Base-by-base conservation (phyloP, 2,329 filamentous ascomycete species). In the Penicillium corylophilum region DNA sequence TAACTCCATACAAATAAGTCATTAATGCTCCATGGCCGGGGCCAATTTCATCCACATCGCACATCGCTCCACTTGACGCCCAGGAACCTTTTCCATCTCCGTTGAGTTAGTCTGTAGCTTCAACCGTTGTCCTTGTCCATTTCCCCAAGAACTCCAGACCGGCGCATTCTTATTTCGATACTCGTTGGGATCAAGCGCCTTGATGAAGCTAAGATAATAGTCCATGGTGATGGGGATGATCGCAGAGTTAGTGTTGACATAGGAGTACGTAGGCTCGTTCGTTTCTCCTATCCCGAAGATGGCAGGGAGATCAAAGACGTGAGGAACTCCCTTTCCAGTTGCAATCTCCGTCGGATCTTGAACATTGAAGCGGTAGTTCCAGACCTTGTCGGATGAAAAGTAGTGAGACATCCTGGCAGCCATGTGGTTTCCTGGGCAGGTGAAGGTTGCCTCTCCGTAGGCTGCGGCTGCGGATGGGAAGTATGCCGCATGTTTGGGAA, bases 281-380 rank as follows among this genome's bases (percentile, higher is more conserved):
- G 54, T 57, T n/a, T 53, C 44, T 2, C 44, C 56, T 1, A 58
- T 35, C 0, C 66, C 65, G 18, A 67, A 67, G 12, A 68, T 65
- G 1, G 66, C 66, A 5, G 60, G 54, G 4, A 62, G 49, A 43
- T 67, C 65, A 6, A 67, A 68, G 1, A 68, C 65, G 54, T 76
- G 73, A 1, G 70, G 67, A 2, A 74, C 71, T 1, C 73, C 73
- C 23, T 70, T 51, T 0, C 69, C 72, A 0, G 48, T 44, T 1
- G 66, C 68, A 1, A 76, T 65, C 40, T 74, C 68, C 2, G 65
- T 60, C 1, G 70, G 66, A 12, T 70, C 64, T 12, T 68, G 71
- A 2, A 80, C 74, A 40, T 80, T 76, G 69, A 74, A 80, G 0
- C 76, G 69, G 55, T 80, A 80, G 40, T 75, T 74, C 74, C 77